Evolutionary conservation across 108 stramenopile genomes (phyloP).

Genomic region (Fragilaria crotonensis): DNA sequence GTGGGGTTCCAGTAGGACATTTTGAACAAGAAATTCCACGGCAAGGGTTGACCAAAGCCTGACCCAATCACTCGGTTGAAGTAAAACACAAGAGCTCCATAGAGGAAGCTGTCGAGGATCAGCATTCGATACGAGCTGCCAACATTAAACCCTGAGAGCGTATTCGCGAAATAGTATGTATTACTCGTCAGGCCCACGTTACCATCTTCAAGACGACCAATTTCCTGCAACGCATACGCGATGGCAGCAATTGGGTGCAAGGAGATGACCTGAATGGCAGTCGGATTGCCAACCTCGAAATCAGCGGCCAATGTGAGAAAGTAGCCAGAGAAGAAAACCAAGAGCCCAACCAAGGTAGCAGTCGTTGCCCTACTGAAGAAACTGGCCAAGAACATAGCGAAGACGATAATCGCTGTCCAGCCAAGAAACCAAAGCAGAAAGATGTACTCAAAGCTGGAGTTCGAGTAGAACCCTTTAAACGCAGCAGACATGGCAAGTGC

Average conservation of each 20-base stretch:
- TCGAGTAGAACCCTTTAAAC: slow-evolving; percentile 37
- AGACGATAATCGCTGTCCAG: slow-evolving; percentile 35
- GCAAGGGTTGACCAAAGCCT: slow-evolving; percentile 78
- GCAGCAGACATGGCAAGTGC: slow-evolving; percentile 37
- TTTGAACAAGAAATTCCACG: slow-evolving; percentile 77
- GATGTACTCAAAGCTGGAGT: slow-evolving; percentile 28
- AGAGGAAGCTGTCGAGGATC: slow-evolving; percentile 65
- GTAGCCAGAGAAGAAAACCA: slow-evolving; percentile 72
- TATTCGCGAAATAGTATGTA: slow-evolving; percentile 37
- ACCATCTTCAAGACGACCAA: slow-evolving; percentile 69
- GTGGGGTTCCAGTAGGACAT: slow-evolving; percentile 64
- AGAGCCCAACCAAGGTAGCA: slow-evolving; percentile 63
- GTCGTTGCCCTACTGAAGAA: slow-evolving; percentile 60
- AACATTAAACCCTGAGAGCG: slow-evolving; percentile 63
- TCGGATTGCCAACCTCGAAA: slow-evolving; percentile 31
- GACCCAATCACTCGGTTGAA: slow-evolving; percentile 69
- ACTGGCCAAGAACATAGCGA: slow-evolving; percentile 49
- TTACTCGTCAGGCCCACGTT: slow-evolving; percentile 47
- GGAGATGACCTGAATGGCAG: slow-evolving; percentile 32
- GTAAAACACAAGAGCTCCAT: slow-evolving; percentile 83
- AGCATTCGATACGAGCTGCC: slow-evolving; percentile 44
- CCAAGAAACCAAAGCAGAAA: slow-evolving; percentile 61
- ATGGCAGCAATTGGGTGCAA: slow-evolving; percentile 79
- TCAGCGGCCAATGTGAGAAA: slow-evolving; percentile 50
- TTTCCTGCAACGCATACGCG: slow-evolving; percentile 62